phyloP scores from a whole-genome alignment of 2,329 filamentous ascomycete species.

The Helotiales sp. region DNA sequence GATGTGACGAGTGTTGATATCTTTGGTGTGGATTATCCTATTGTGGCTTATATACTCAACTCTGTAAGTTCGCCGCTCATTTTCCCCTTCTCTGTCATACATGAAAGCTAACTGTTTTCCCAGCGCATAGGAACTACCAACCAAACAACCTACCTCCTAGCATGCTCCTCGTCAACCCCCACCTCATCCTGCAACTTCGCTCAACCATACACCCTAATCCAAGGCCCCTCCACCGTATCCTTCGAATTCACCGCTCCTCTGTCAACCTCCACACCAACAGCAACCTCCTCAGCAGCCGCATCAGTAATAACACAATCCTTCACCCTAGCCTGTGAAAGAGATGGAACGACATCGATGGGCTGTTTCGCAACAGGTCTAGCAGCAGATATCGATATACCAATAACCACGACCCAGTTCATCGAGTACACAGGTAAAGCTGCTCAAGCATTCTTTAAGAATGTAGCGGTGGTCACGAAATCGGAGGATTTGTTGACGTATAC shows the following conservation, averaged over 20 bases:
- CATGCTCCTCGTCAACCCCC: conserved; percentile 9
- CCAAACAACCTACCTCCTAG: conserved; percentile 21
- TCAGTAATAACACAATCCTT: background rate
- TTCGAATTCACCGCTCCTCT: conserved; percentile 16
- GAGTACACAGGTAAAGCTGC: conserved; percentile 11
- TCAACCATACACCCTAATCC: conserved; percentile 22
- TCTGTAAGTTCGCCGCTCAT: conserved; percentile 11
- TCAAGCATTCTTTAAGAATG: conserved; percentile 12
- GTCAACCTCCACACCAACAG: conserved; percentile 2
- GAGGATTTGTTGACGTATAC: conserved; percentile 15
- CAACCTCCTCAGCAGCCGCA: background rate
- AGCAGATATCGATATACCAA: background rate
- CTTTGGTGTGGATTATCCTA: conserved; percentile 15
- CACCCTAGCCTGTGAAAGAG: conserved; percentile 9
- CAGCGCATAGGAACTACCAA: background rate
- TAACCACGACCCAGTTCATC: conserved; percentile 4
- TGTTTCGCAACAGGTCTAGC: conserved; percentile 13
- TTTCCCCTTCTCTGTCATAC: background rate
- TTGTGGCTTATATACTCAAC: conserved; percentile 17
- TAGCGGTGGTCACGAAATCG: conserved; percentile 11
- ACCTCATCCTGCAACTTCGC: conserved; percentile 17
- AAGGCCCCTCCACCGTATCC: conserved; percentile 18
- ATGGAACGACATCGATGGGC: conserved; percentile 10
- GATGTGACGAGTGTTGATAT: conserved; percentile 1
- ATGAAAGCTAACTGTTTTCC: background rate